Base-by-base conservation (phyloP, 2,329 filamentous ascomycete genomes). In the Sclerotinia minor region DNA sequence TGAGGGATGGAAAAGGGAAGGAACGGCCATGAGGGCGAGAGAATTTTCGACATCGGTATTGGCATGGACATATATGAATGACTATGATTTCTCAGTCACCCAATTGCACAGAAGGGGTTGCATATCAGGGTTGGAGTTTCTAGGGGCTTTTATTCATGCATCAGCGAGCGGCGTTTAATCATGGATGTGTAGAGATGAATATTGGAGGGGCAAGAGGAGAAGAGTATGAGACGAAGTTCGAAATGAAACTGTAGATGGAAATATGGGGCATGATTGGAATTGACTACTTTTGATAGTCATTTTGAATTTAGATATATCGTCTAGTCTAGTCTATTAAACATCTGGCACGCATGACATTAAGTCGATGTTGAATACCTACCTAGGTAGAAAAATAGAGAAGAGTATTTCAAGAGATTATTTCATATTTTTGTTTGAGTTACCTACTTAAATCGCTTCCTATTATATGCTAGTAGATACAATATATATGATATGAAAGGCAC, bases 111-210 rank as follows among this genome's bases (percentile, higher is more conserved):
- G 52, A 49, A n/a, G 7, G 64, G 29, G n/a, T 38, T 35, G 64
- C 52, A 50, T 59, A 47, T 38, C 41, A 26, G 29, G 29, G 41
- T 26, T 44, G 38, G 53, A 58, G 53, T 65, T 65, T 59, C 44
- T n/a, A 38, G 41, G 50, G 53, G 7, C 8, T 49, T 38, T 32
- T 21, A 21, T 29, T 13, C 29, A 65, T 57, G 47, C 64, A 67
- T 67, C 45, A 67, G 64, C 55, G 64, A 44, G 7, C 24, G 64
- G 64, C 55, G 64, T 61, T 67, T 57, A 64, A 15, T 41, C 24
- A 41, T 38, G 52, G 52, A n/a, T 49, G 52, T 3, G 63, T n/a
- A n/a, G n/a, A n/a, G n/a, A 52, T 15, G 32, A 32, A 60, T 21
- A 11, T 47, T 24, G 44, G 26, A 26, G 24, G 64, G n/a, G 47